phyloP scores from a whole-genome alignment of 2,329 filamentous ascomycete species.

The Penicillium oxalicum region DNA sequence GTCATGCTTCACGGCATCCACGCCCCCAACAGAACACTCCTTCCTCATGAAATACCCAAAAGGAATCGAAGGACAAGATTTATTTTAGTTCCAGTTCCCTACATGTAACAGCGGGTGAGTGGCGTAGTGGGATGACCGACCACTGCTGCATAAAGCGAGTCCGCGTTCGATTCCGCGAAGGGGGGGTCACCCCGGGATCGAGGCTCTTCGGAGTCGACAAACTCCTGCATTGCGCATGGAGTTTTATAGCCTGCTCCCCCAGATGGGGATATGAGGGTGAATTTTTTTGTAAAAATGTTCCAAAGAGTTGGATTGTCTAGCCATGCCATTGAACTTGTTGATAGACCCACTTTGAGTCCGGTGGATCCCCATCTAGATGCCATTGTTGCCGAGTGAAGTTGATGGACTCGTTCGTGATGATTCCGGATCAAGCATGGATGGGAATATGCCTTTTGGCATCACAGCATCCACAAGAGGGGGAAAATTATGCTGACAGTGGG shows the following conservation, averaged over 20 bases:
- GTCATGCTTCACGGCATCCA: neutral
- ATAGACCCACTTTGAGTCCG: neutral
- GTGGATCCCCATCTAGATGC: neutral
- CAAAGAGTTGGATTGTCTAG: neutral
- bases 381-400: neutral
- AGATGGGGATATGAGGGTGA: conserved; percentile 1
- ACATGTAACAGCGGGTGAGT: neutral
- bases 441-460: neutral
- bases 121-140: neutral
- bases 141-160: conserved; percentile 1
- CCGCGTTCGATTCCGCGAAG: neutral
- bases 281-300: neutral
- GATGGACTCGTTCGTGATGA: neutral
- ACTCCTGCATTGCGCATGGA: neutral
- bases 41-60: too few relatives aligned
- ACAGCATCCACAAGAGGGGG: neutral
- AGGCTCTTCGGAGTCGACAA: neutral
- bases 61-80: neutral
- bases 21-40: neutral
- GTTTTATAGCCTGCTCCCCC: conserved; percentile 5
- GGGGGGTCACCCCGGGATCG: neutral
- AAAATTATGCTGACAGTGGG: neutral
- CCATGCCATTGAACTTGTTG: neutral
- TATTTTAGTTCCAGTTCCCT: too few relatives aligned
- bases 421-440: neutral